A percentile compares a stretch with the other conserved stretches of the same genome.
Evolutionary conservation across 805 yeast species (phyloP).

Genomic region (Kodamaea laetipori): DNA sequence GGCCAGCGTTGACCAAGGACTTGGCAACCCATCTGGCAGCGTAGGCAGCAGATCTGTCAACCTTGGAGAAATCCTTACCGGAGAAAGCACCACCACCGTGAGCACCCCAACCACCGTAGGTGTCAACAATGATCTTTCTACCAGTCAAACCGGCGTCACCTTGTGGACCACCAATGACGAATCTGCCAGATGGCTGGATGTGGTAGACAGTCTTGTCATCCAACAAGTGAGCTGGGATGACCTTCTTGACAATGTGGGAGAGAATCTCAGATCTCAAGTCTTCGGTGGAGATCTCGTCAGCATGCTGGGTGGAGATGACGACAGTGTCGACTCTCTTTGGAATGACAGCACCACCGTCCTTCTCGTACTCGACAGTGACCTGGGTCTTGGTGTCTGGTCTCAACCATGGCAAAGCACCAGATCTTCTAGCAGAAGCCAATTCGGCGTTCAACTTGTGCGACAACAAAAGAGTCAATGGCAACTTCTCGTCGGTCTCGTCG

Average conservation of each 20-base stretch:
- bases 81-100: constrained; percentile 99
- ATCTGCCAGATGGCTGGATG: constrained; percentile 99
- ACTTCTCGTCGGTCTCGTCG: constrained; percentile 96
- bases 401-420: constrained; percentile 91
- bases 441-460: constrained; percentile 97
- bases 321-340: constrained; percentile 97
- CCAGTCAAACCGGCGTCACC: constrained; percentile 99
- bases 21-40: constrained; percentile 99
- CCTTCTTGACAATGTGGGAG: constrained; percentile 84
- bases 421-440: constrained; percentile 96
- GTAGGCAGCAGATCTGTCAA: constrained; percentile 99
- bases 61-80: constrained; percentile 99
- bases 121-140: constrained; percentile 98
- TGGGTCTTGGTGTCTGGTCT: constrained; percentile 99
- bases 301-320: constrained; percentile 97
- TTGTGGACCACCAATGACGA: constrained; percentile 99
- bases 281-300: constrained; percentile 92
- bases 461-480: constrained; percentile 91
- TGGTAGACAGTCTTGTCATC: constrained; percentile 96
- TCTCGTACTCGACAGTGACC: constrained; percentile 94
- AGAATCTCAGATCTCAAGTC: constrained; percentile 80
- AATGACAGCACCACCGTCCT: constrained; percentile 92
- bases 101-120: constrained; percentile 99
- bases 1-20: constrained; percentile 91
- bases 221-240: constrained; percentile 84